Evolutionary conservation across 306 rosid species (phyloP), one percentile per base, ranked within the genome.

Genomic region (Fragaria iinumae): DNA sequence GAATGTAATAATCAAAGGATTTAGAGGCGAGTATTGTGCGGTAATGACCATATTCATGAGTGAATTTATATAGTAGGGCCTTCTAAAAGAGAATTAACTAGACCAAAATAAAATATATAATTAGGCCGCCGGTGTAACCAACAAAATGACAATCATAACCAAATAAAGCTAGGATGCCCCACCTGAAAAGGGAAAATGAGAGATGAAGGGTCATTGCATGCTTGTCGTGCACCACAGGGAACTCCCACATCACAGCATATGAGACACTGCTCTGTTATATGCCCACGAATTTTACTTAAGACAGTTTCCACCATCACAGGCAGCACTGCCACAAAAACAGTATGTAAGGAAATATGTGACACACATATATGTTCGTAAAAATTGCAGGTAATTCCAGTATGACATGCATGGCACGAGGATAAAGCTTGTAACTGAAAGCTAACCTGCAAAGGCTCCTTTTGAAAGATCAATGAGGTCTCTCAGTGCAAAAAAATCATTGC

Each of bases 161-260:
- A 77, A 67, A 4, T 34, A 12, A 5, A 48, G 38, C 20, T 62
- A 29, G 11, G 77, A 77, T 52, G 76, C 88, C 53, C 47, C 43
- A 96, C 99, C 98, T 91, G 99, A 82, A 96, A 96, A 70, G 99
- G 98, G 73, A 96, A 92, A 86, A 96, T 92, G 79, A 96, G 98
- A 79, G 98, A 86, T 76, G 91, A 88, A 56, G 97, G 99, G 76
- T 93, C 93, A 50, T 84, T 89, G 82, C 99, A 96, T 78, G 87
- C 89, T 85, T 92, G 97, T 41, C 98, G 91, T 68, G 98, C 99
- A 86, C 84, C 77, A 75, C 97, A 96, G 29, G 99, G 93, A 78
- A 87, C 75, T 83, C 99, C 99, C 77, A 87, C 97, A 80, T 96
- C 99, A 87, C 99, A 92, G 84, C 99, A 96, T 80, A 92, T 72